Evolutionary conservation across 305 asterid species (phyloP).

Genomic region (Fraxinus latifolia): DNA sequence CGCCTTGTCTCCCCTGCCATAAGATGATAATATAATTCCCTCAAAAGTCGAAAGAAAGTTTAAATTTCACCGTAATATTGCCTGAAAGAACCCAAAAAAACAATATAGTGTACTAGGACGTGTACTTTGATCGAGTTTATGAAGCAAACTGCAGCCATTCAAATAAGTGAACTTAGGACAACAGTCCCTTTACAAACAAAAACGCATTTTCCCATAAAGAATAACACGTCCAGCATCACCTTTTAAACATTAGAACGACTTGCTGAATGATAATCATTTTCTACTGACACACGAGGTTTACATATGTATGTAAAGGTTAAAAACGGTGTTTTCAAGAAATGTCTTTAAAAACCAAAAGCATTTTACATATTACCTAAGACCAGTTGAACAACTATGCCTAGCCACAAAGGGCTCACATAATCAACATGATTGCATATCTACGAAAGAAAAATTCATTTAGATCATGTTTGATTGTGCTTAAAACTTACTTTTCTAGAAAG

Average conservation of each 20-base stretch:
- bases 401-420: background rate
- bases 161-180: background rate
- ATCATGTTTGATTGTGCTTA: background rate
- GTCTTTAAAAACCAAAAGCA: background rate
- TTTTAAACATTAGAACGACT: background rate
- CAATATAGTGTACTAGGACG: background rate
- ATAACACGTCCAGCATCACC: background rate
- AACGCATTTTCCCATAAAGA: background rate
- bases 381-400: background rate
- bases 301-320: background rate
- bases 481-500: background rate
- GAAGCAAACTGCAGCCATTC: background rate
- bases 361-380: background rate
- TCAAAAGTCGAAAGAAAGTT: background rate
- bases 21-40: background rate
- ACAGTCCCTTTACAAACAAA: background rate
- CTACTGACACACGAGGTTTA: background rate
- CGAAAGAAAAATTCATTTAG: background rate
- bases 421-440: background rate
- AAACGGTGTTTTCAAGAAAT: background rate
- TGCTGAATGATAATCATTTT: background rate
- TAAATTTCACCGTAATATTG: background rate
- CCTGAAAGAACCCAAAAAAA: background rate
- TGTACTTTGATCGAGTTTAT: background rate
- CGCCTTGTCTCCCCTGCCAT: slow-evolving; percentile 56